Base-by-base conservation (phyloP, 148 eudicot species). In the Salicornia ramosissima region DNA sequence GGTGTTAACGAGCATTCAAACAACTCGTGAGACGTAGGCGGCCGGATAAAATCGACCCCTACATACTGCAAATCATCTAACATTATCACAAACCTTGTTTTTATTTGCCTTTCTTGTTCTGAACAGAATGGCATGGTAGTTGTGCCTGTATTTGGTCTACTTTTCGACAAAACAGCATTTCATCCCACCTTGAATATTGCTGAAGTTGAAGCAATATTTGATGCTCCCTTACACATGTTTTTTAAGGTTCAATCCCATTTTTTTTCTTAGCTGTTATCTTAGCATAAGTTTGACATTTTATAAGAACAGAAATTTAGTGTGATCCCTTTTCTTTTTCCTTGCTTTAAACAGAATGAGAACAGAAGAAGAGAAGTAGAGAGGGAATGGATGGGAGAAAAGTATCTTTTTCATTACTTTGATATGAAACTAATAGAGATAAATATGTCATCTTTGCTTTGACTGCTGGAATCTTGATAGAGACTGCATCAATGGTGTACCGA, bases 161-260 rank as follows among this genome's bases (percentile, higher is more conserved):
- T 92, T 3, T 54, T 75, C 11, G 54, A 87, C 80, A 89, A 80
- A 69, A 69, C 77, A 66, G 84, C 85, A 64, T 89, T 86, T 75
- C 71, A 56, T 53, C 92, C 96, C 56, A 60, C 50, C 49, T 81
- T 82, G 30, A 87, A 92, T 65, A 59, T 71, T 29, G 90, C 83
- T 42, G 97, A 89, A 86, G 97, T 89, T 25, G 86, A 89, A 68
- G 82, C 80, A 0, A 70, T 87, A 34, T 92, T 92, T 73, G 87
- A 89, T 78, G 92, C 91, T 64, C 96, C 97, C 45, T 71, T 92
- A 51, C 86, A 84, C 43, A 87, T 92, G 88, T 87, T 85, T 73
- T 83, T 87, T 70, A 86, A 86, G 90, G 90, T 86, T 68, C 26
- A 21, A 25, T 49, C 34, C 42, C 15, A 16, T 67, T 61, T 60